These are phyloP conservation scores for Candida taoyuanica DNA, from an alignment of 805 yeast genomes.

Conservation along the genomic window DNA sequence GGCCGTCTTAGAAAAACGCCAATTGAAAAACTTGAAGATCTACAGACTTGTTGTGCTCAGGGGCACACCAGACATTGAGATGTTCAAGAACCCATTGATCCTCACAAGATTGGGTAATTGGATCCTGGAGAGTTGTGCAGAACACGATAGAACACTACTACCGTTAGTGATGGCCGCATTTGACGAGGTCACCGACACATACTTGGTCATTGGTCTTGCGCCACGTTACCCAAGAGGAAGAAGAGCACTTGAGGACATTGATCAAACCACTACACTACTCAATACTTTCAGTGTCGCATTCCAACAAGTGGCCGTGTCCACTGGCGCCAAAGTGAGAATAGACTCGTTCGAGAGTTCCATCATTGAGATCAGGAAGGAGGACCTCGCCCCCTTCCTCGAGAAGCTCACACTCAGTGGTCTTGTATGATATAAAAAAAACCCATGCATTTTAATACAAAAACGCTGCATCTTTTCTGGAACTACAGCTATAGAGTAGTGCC, in stretches of 20 bases:
- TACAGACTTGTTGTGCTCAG: conserved; percentile 84
- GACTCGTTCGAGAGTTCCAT: conserved; percentile 95
- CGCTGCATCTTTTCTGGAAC: too few relatives aligned
- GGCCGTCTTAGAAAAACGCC: conserved; percentile 78
- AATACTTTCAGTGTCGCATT: conserved; percentile 90
- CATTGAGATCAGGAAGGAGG: conserved; percentile 85
- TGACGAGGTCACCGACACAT: conserved; percentile 68
- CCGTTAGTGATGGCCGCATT: conserved; percentile 87
- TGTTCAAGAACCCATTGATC: conserved; percentile 84
- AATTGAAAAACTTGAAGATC: conserved; percentile 71
- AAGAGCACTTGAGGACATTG: conserved; percentile 29
- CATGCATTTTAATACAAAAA: too few relatives aligned
- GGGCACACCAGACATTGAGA: conserved; percentile 77
- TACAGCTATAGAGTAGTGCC: too few relatives aligned
- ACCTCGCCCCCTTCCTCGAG: conserved; percentile 82
- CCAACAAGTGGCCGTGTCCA: conserved; percentile 76
- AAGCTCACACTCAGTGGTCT: conserved; percentile 71
- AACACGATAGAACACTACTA: conserved; percentile 56
- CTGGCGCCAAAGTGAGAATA: conserved; percentile 85
- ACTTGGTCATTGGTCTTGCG: conserved; percentile 84
- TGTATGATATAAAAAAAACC: conserved; percentile 27
- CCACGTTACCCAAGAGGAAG: conserved; percentile 64
- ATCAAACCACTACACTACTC: conserved; percentile 42
- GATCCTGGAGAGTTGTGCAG: conserved; percentile 87
- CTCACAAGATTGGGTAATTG: conserved; percentile 81